phyloP scores from a whole-genome alignment of 2,329 filamentous ascomycete genomes.

The Pezicula neosporulosa region DNA sequence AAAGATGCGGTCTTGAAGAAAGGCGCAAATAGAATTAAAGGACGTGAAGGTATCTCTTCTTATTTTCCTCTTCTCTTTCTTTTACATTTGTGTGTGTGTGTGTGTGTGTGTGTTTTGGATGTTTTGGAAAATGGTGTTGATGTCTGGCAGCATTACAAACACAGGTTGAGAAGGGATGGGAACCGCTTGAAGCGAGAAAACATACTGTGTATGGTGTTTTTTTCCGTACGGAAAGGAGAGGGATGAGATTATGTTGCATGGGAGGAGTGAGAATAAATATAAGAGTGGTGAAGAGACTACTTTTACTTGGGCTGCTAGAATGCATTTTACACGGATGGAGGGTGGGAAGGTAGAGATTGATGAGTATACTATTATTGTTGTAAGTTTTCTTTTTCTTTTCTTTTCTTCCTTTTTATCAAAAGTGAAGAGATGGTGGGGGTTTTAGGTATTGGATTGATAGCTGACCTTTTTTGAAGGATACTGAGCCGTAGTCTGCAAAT shows the following conservation, averaged over 20 bases:
- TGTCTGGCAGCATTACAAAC: background rate
- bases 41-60: background rate
- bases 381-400: no score
- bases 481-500: no score
- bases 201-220: background rate
- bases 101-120: no score
- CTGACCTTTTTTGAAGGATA: no score
- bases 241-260: conserved; percentile 1
- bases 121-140: background rate
- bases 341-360: background rate
- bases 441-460: no score
- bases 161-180: background rate
- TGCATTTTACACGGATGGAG: background rate
- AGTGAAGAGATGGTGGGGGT: no score
- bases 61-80: background rate
- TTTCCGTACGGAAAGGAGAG: background rate
- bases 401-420: no score
- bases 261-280: background rate
- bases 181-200: background rate
- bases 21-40: background rate
- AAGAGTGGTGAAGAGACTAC: background rate
- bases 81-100: background rate
- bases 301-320: background rate
- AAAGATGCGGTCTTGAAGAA: background rate
- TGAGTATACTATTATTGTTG: conserved; percentile 1